phyloP scores from a whole-genome alignment of 208 protist species.

The Wallacemonas collosoma region DNA sequence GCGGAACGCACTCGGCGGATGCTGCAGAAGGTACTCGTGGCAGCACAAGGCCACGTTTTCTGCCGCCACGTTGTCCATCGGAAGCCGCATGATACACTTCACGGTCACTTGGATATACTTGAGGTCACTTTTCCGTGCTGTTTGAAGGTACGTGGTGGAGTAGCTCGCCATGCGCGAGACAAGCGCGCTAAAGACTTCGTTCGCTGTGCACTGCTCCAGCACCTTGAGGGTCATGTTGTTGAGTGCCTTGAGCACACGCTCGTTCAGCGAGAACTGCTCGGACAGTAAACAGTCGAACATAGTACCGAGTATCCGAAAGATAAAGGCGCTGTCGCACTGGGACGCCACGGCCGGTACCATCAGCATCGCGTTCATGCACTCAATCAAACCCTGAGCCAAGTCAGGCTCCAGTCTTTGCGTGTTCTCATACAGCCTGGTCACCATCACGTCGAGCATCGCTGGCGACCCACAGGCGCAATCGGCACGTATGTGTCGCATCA shows the following conservation, averaged over 20 bases:
- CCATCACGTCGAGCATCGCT: constrained; percentile 82
- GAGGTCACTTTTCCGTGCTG: constrained; percentile 63
- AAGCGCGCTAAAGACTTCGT: constrained; percentile 84
- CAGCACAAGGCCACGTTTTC: constrained; percentile 85
- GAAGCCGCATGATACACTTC: constrained; percentile 85
- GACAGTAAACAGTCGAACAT: constrained; percentile 88
- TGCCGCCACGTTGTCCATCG: constrained; percentile 52
- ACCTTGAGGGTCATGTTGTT: constrained; percentile 83
- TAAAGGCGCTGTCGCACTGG: constrained; percentile 68
- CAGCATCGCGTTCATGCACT: constrained; percentile 73
- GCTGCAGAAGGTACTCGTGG: constrained; percentile 87
- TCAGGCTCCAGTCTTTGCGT: constrained; percentile 53
- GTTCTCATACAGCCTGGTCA: constrained; percentile 79
- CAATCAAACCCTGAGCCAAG: constrained; percentile 61
- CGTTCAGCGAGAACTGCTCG: constrained; percentile 74
- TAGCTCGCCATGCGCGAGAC: constrained; percentile 81
- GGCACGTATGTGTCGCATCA: constrained; percentile 56
- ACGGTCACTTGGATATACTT: constrained; percentile 92
- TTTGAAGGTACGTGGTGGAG: constrained; percentile 76
- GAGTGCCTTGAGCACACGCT: constrained; percentile 74
- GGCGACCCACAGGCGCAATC: constrained; percentile 71
- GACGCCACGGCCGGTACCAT: constrained; percentile 38
- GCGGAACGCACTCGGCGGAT: constrained; percentile 88
- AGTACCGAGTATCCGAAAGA: constrained; percentile 70
- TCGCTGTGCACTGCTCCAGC: constrained; percentile 61